Percentiles rank a stretch among this genome's conserved stretches.
Evolutionary conservation across 768 basidiomycete species (phyloP).

Genomic region (Hygrophoropsis aurantiaca): DNA sequence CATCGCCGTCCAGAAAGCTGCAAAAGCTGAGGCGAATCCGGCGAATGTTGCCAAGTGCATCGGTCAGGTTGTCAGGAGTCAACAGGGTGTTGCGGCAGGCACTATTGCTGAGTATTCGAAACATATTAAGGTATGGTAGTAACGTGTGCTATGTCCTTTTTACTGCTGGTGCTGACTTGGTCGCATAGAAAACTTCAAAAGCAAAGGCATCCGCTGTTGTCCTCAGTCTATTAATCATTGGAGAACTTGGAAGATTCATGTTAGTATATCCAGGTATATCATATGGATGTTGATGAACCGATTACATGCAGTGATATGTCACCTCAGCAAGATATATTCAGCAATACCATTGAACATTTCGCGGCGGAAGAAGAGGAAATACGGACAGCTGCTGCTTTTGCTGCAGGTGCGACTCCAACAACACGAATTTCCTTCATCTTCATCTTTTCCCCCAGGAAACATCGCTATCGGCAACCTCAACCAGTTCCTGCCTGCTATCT

Average conservation of each 20-base stretch:
- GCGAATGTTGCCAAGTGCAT: slow-evolving; percentile 84
- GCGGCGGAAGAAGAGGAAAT: slow-evolving; percentile 80
- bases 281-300: neutral
- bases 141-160: slow-evolving; percentile 1
- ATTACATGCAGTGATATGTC: slow-evolving; percentile 73
- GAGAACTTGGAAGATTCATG: slow-evolving; percentile 92
- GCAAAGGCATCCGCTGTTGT: slow-evolving; percentile 68
- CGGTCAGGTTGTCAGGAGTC: slow-evolving; percentile 74
- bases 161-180: slow-evolving; percentile 5
- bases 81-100: slow-evolving; percentile 72
- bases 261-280: slow-evolving; percentile 34
- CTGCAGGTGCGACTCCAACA: slow-evolving; percentile 68
- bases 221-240: slow-evolving; percentile 84
- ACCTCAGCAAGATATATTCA: slow-evolving; percentile 76
- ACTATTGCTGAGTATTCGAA: slow-evolving; percentile 86
- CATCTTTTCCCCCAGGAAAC: slow-evolving; percentile 58
- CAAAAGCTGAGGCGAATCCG: slow-evolving; percentile 52
- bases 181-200: slow-evolving; percentile 50
- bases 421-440: too few relatives aligned
- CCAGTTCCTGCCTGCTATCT: slow-evolving; percentile 82
- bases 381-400: slow-evolving; percentile 89
- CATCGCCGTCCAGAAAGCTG: slow-evolving; percentile 61
- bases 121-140: slow-evolving; percentile 63
- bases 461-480: slow-evolving; percentile 92
- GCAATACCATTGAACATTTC: slow-evolving; percentile 71